Percentiles rank a stretch among this genome's conserved stretches.
These are phyloP conservation scores for Ganoderma leucocontextum DNA, from an alignment of 1,284 basidiomycete genomes.

Conservation along the genomic window DNA sequence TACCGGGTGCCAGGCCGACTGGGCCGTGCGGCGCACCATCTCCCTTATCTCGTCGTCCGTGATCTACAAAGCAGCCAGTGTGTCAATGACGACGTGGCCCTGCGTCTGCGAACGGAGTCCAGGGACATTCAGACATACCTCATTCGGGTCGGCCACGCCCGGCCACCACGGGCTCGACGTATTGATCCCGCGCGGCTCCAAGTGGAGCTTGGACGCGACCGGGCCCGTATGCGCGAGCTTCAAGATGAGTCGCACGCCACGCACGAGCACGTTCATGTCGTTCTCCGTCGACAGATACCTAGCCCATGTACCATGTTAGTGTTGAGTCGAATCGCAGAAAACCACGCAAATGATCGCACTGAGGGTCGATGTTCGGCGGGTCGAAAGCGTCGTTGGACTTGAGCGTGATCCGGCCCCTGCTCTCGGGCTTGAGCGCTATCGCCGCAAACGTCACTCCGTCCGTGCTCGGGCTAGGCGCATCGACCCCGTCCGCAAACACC, in stretches of 20 bases:
- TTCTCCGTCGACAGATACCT: constrained; percentile 37
- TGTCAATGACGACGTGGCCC: background rate
- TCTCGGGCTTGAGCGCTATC: constrained; percentile 39
- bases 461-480: constrained; percentile 29
- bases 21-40: background rate
- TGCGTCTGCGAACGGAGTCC: background rate
- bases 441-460: constrained; percentile 41
- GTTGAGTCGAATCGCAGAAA: background rate
- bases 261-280: constrained; percentile 42
- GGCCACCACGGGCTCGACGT: constrained; percentile 36
- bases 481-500: constrained; percentile 36
- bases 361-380: constrained; percentile 51
- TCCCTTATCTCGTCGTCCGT: constrained; percentile 1
- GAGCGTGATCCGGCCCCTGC: constrained; percentile 47
- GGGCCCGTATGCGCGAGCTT: constrained; percentile 38
- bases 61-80: background rate
- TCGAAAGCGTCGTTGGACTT: constrained; percentile 45
- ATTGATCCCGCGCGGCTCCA: constrained; percentile 28
- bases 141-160: constrained; percentile 37
- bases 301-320: background rate
- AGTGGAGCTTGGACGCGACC: constrained; percentile 40
- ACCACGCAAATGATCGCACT: constrained; percentile 36
- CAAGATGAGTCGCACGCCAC: constrained; percentile 38
- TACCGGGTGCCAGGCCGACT: background rate
- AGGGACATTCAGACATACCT: constrained; percentile 20